A percentile compares a stretch with the other conserved stretches of the same genome.
Conservation (phyloP, 768 basidiomycete genomes). For the Russula abietina region DNA sequence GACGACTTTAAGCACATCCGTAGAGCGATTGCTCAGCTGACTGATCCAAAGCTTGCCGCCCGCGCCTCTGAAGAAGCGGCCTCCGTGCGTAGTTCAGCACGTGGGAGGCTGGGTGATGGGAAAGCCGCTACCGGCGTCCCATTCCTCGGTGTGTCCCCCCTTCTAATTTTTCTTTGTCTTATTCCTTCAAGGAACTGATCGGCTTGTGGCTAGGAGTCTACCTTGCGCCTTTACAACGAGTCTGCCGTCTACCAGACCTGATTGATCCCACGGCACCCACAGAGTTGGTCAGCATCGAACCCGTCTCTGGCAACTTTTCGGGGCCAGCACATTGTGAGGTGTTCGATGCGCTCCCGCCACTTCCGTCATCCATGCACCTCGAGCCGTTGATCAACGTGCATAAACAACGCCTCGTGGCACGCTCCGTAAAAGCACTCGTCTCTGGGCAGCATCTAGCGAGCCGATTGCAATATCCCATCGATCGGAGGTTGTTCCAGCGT, state of each 20-base stretch:
- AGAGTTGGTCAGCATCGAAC: conserved; percentile 59
- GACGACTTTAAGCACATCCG: conserved; percentile 76
- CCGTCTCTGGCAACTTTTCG: conserved; percentile 55
- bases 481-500: conserved; percentile 70
- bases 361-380: conserved; percentile 71
- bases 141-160: conserved; percentile 58
- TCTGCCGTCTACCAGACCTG: conserved; percentile 65
- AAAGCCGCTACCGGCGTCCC: conserved; percentile 65
- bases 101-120: conserved; percentile 36
- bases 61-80: conserved; percentile 45
- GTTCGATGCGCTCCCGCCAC: conserved; percentile 62
- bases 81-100: conserved; percentile 34
- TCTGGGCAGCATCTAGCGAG: conserved; percentile 79
- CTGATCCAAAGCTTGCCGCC: conserved; percentile 58
- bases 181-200: background rate
- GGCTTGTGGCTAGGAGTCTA: conserved; percentile 52
- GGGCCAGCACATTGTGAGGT: conserved; percentile 72
- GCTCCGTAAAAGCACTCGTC: conserved; percentile 73
- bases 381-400: conserved; percentile 86
- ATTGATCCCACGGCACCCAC: conserved; percentile 80
- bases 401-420: conserved; percentile 78
- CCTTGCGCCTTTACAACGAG: conserved; percentile 60
- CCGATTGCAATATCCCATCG: conserved; percentile 59
- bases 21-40: conserved; percentile 53
- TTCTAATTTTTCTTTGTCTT: background rate